Percentiles rank a stretch among this genome's conserved stretches.
phyloP scores from a whole-genome alignment of 805 yeast genomes.

The Saccharomycopsis selenospora region DNA sequence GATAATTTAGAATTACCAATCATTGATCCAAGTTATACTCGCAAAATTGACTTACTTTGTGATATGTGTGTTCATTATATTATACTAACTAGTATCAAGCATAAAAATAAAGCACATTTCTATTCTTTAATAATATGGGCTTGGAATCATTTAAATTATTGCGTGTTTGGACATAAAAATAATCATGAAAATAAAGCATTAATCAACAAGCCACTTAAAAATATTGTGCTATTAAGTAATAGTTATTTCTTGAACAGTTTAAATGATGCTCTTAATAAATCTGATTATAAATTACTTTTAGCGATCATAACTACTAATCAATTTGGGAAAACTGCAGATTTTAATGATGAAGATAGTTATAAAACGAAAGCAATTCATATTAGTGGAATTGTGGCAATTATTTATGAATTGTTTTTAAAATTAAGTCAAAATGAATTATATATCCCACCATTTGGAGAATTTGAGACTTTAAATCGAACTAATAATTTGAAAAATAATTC shows the following conservation, averaged over 20 bases:
- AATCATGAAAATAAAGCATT: neutral
- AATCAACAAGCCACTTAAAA: conserved; percentile 6
- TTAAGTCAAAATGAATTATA: neutral
- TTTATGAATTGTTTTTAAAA: conserved; percentile 14
- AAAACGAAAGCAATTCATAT: conserved; percentile 10
- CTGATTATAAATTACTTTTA: conserved; percentile 8
- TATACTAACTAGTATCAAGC: neutral
- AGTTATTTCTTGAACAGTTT: conserved; percentile 4
- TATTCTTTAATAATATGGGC: conserved; percentile 17
- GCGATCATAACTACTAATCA: conserved; percentile 13
- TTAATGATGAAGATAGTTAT: conserved; percentile 7
- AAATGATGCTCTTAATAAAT: conserved; percentile 3
- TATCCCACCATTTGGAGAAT: neutral
- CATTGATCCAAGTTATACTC: conserved; percentile 2
- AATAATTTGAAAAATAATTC: neutral
- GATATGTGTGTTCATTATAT: conserved; percentile 11
- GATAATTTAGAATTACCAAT: conserved; percentile 13
- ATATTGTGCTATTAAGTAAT: conserved; percentile 6
- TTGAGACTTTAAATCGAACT: neutral
- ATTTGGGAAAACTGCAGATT: conserved; percentile 8
- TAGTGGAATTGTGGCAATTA: conserved; percentile 16
- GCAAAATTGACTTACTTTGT: conserved; percentile 4
- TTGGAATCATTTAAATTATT: conserved; percentile 2
- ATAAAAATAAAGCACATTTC: conserved; percentile 3
- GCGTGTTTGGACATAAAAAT: conserved; percentile 7